Evolutionary conservation across 129 eudicot genomes (phyloP).

Genomic region (Ambrosia trifida): DNA sequence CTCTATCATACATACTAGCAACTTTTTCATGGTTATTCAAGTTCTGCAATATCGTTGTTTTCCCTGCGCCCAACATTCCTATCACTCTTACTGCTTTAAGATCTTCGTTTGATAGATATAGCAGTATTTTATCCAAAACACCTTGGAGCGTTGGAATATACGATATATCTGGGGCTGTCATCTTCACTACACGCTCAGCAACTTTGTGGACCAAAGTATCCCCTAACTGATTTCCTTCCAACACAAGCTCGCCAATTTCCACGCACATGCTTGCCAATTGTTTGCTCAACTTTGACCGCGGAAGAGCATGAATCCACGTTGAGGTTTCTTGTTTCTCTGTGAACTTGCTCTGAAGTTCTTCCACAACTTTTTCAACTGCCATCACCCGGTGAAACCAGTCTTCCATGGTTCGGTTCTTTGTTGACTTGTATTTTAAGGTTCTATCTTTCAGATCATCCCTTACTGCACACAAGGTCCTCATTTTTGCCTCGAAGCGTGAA

Average conservation of each 20-base stretch:
- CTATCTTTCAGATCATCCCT: slow-evolving; percentile 29
- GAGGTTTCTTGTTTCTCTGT: slow-evolving; percentile 19
- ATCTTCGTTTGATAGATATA: slow-evolving; percentile 7
- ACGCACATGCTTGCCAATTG: slow-evolving; percentile 16
- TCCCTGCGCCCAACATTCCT: slow-evolving; percentile 39
- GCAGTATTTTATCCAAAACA: slow-evolving; percentile 22
- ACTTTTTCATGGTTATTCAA: slow-evolving; percentile 42
- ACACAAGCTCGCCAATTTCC: slow-evolving; percentile 20
- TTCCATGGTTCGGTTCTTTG: slow-evolving; percentile 30
- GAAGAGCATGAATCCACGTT: slow-evolving; percentile 14
- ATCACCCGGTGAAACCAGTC: slow-evolving; percentile 33
- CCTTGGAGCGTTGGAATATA: slow-evolving; percentile 30
- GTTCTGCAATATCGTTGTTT: slow-evolving; percentile 38
- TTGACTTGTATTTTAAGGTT: slow-evolving; percentile 30
- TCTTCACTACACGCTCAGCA: slow-evolving; percentile 22
- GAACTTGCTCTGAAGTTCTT: slow-evolving; percentile 24
- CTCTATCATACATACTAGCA: slow-evolving; percentile 28
- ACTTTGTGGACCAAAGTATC: slow-evolving; percentile 33
- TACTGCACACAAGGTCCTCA: slow-evolving; percentile 29
- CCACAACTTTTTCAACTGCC: slow-evolving; percentile 21
- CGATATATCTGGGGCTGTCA: slow-evolving; percentile 28
- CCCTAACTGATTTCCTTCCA: slow-evolving; percentile 14
- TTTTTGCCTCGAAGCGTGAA: slow-evolving; percentile 22
- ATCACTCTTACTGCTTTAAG: slow-evolving; percentile 27
- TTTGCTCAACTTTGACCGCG: slow-evolving; percentile 25